These are phyloP conservation scores for Plectosphaerella sp. DNA, from an alignment of 2,329 filamentous ascomycete species.

Conservation along the genomic window DNA sequence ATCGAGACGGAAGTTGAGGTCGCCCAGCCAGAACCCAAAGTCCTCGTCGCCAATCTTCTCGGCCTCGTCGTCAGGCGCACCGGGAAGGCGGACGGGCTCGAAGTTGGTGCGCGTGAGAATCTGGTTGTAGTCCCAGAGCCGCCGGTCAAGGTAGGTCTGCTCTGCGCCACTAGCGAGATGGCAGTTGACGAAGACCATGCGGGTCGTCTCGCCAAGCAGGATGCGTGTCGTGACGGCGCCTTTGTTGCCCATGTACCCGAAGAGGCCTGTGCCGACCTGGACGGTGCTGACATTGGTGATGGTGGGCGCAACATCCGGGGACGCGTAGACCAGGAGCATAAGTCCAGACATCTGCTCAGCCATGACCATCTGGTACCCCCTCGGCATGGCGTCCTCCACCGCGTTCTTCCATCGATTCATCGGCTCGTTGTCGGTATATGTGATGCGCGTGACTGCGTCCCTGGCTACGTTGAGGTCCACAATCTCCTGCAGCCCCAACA, in stretches of 20 bases:
- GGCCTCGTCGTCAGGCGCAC: conserved; percentile 60
- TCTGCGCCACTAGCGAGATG: conserved; percentile 88
- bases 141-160: conserved; percentile 69
- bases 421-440: conserved; percentile 66
- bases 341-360: conserved; percentile 85
- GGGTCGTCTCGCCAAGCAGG: conserved; percentile 83
- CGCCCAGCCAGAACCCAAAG: conserved; percentile 93
- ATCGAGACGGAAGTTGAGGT: conserved; percentile 90
- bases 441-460: conserved; percentile 65
- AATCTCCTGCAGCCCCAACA: conserved; percentile 86
- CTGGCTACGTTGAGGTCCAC: conserved; percentile 78
- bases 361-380: conserved; percentile 70
- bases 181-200: conserved; percentile 84
- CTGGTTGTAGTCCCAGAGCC: conserved; percentile 86
- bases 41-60: conserved; percentile 83
- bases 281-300: conserved; percentile 79
- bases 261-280: conserved; percentile 80
- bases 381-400: conserved; percentile 68
- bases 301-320: conserved; percentile 67
- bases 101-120: conserved; percentile 75
- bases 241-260: conserved; percentile 96
- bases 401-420: conserved; percentile 78
- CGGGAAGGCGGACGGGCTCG: conserved; percentile 62
- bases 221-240: conserved; percentile 80
- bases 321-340: conserved; percentile 79